These are phyloP conservation scores for Rubia occidens DNA, from an alignment of 305 asterid species.

Conservation along the genomic window DNA sequence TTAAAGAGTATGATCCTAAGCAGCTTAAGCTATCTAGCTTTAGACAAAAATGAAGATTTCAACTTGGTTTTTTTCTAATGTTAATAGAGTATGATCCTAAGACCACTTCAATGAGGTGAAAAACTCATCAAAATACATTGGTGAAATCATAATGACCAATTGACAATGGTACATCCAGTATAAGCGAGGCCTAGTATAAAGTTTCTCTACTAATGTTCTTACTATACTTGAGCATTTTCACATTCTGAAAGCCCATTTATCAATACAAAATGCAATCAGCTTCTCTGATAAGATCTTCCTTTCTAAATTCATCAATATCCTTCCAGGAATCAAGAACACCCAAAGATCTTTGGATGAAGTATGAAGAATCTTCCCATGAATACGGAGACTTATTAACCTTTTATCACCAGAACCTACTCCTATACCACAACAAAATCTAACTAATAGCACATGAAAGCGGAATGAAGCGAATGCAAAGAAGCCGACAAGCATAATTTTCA, in stretches of 20 bases:
- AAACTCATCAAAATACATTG: slow-evolving; percentile 3
- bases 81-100: not conserved
- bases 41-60: too few relatives aligned
- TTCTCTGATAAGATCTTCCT: slow-evolving; percentile 78
- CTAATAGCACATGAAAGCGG: slow-evolving; percentile 74
- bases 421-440: slow-evolving; percentile 70
- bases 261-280: too few relatives aligned
- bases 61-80: too few relatives aligned
- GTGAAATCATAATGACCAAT: not conserved
- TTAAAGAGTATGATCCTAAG: too few relatives aligned
- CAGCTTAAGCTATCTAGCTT: too few relatives aligned
- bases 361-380: slow-evolving; percentile 80
- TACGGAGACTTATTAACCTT: slow-evolving; percentile 60
- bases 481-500: too few relatives aligned
- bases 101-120: not conserved
- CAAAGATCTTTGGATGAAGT: slow-evolving; percentile 64
- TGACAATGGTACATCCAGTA: not conserved
- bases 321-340: slow-evolving; percentile 59
- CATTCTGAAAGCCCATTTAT: too few relatives aligned
- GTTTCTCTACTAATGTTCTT: too few relatives aligned
- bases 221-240: too few relatives aligned
- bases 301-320: slow-evolving; percentile 48
- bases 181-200: not conserved
- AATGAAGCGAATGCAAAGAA: slow-evolving; percentile 61
- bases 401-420: slow-evolving; percentile 79